Conservation (phyloP, 2,329 filamentous ascomycete species). For the Colletotrichum musae region DNA sequence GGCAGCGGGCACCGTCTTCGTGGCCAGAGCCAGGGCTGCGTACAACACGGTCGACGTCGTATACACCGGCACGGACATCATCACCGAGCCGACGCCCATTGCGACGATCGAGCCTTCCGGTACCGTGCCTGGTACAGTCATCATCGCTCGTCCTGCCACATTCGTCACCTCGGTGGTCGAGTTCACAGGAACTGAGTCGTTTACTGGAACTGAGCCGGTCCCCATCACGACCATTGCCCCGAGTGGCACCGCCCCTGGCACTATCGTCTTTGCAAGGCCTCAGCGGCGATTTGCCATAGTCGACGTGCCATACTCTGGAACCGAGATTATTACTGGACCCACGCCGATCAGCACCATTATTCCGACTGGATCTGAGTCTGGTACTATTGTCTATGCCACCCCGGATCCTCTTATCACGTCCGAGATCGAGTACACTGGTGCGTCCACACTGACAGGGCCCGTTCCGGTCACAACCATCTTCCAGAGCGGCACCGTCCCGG, state of each 20-base stretch:
- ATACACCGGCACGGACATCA: conserved; percentile 1
- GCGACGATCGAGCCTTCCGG: conserved; percentile 31
- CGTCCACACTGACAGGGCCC: background rate
- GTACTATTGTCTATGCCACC: conserved; percentile 6
- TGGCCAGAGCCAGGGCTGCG: background rate
- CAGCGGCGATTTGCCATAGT: background rate
- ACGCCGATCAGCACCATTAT: conserved; percentile 11
- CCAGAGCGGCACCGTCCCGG: conserved; percentile 15
- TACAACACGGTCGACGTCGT: background rate
- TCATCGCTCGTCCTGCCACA: conserved; percentile 1
- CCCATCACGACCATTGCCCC: conserved; percentile 28
- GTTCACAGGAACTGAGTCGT: conserved; percentile 12
- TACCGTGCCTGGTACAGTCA: conserved; percentile 28
- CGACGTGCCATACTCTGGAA: conserved; percentile 3
- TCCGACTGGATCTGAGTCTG: background rate
- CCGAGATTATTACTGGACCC: conserved; percentile 16
- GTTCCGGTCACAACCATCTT: conserved; percentile 18
- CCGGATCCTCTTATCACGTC: conserved; percentile 2
- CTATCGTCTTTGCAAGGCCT: conserved; percentile 15
- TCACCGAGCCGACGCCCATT: conserved; percentile 11
- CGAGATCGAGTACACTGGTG: conserved; percentile 5
- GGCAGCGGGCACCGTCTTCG: conserved; percentile 3
- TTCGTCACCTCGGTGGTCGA: conserved; percentile 18
- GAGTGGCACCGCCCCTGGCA: conserved; percentile 29
- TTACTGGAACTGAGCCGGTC: background rate